Evolutionary conservation across 768 basidiomycete species (phyloP), one percentile per base, ranked within the genome.

Genomic region (Boletus coccyginus): DNA sequence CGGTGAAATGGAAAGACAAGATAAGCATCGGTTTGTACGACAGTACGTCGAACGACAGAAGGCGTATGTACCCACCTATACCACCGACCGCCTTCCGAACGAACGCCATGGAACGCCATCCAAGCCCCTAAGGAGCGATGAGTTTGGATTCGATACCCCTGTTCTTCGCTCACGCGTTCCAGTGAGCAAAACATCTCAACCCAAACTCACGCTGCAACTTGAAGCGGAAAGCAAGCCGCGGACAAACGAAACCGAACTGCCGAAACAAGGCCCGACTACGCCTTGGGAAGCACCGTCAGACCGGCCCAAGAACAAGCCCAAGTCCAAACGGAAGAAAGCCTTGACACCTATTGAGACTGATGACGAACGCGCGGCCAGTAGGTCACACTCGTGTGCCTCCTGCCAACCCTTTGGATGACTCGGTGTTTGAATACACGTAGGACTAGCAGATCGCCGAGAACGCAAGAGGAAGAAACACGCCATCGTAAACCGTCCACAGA

Each of bases 371-470:
- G 64, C 59, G 33, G 70, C 70, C 35, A 73, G 78, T 77, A 53
- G 45, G 78, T 66, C 39, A 42, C 24, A 44, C 49, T 32, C 41
- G 17, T 3, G 39, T n/a, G 27, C 24, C 32, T 13, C 24, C 31
- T 24, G 11, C 13, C 17, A n/a, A 29, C 35, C 43, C 32, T 6
- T 29, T 48, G 45, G 44, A 29, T 41, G 24, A 57, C 33, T 35
- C 38, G 31, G 24, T 3, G 50, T n/a, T 21, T 5, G 33, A 24
- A 42, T 14, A 27, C 27, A 27, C 21, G 24, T 41, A 92, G 89
- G 88, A 52, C 70, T 88, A 13, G 74, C 77, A 12, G 85, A 86
- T 59, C 81, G 90, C 29, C 81, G 86, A 14, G 82, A 88, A 57
- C 77, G 83, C 44, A 85, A 86, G 67, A 80, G 81, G 51, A 70